These are phyloP conservation scores for Rhizopogon salebrosus DNA, from an alignment of 768 basidiomycete genomes.

Conservation along the genomic window DNA sequence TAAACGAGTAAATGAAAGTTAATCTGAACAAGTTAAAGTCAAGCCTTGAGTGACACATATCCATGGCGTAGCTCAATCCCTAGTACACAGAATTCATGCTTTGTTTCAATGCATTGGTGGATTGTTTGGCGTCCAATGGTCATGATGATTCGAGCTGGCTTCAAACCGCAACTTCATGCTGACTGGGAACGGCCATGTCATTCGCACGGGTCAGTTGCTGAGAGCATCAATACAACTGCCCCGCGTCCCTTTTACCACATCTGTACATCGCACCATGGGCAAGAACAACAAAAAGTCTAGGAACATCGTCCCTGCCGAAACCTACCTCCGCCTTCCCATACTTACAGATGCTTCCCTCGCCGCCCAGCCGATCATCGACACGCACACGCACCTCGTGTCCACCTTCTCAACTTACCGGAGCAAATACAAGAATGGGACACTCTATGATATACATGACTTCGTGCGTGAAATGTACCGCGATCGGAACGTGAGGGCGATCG, in stretches of 20 bases:
- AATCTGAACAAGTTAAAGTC: too few relatives aligned
- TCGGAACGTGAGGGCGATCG: slow-evolving; percentile 56
- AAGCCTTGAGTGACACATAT: too few relatives aligned
- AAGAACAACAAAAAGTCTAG: slow-evolving; percentile 29
- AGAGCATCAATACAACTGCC: slow-evolving; percentile 3
- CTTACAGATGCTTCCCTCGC: slow-evolving; percentile 13
- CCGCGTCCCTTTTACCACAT: slow-evolving; percentile 33
- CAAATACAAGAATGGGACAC: slow-evolving; percentile 55
- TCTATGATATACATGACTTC: slow-evolving; percentile 62
- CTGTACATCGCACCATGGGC: slow-evolving; percentile 35
- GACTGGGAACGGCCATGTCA: background rate
- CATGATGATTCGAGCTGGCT: too few relatives aligned
- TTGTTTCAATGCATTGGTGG: too few relatives aligned
- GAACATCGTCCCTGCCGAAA: slow-evolving; percentile 22
- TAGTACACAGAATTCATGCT: too few relatives aligned
- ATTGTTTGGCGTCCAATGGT: too few relatives aligned
- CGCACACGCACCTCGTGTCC: slow-evolving; percentile 78
- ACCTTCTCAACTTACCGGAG: slow-evolving; percentile 60
- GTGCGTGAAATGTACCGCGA: slow-evolving; percentile 54
- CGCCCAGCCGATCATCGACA: slow-evolving; percentile 58
- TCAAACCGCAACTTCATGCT: slow-evolving; percentile 1
- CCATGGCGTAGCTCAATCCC: too few relatives aligned
- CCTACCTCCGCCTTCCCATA: slow-evolving; percentile 28
- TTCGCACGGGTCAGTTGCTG: slow-evolving; percentile 1
- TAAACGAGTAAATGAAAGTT: too few relatives aligned